Conservation (phyloP, 1,284 basidiomycete species). For the Microbotryomycetes sp. region DNA sequence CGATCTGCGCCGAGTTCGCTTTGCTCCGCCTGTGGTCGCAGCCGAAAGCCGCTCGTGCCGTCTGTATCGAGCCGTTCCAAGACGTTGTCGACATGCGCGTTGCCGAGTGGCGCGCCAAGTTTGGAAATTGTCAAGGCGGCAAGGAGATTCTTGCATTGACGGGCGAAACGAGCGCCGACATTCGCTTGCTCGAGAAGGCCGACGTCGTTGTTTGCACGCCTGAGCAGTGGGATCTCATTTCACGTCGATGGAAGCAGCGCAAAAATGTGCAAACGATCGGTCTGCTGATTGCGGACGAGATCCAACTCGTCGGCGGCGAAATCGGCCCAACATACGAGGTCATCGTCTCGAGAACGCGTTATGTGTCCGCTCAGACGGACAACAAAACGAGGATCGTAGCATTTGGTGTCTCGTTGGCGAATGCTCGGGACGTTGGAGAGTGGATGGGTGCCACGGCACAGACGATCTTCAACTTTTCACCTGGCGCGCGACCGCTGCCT, state of each 20-base stretch:
- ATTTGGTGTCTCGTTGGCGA: constrained; percentile 89
- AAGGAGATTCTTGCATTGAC: constrained; percentile 90
- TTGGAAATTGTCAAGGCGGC: constrained; percentile 68
- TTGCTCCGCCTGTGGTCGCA: constrained; percentile 86
- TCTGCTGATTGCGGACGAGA: constrained; percentile 87
- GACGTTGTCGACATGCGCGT: constrained; percentile 92
- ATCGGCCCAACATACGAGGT: constrained; percentile 95
- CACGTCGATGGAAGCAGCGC: constrained; percentile 87
- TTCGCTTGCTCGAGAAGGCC: constrained; percentile 82
- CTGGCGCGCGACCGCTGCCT: constrained; percentile 85
- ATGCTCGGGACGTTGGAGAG: constrained; percentile 90
- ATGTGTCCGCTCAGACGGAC: constrained; percentile 90
- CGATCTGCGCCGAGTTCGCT: constrained; percentile 93
- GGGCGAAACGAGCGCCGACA: constrained; percentile 88
- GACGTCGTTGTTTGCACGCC: constrained; percentile 90
- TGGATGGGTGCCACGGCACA: constrained; percentile 94
- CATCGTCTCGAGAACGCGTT: constrained; percentile 85
- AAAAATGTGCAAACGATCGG: constrained; percentile 94
- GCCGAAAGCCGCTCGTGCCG: constrained; percentile 70
- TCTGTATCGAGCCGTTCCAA: constrained; percentile 93
- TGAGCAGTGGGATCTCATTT: constrained; percentile 91
- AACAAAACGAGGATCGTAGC: constrained; percentile 86
- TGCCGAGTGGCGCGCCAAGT: constrained; percentile 81
- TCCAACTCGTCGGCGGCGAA: constrained; percentile 81
- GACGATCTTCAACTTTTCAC: constrained; percentile 96